Evolutionary conservation across 2,329 filamentous ascomycete genomes (phyloP).

Genomic region (Fusarium transvaalense): DNA sequence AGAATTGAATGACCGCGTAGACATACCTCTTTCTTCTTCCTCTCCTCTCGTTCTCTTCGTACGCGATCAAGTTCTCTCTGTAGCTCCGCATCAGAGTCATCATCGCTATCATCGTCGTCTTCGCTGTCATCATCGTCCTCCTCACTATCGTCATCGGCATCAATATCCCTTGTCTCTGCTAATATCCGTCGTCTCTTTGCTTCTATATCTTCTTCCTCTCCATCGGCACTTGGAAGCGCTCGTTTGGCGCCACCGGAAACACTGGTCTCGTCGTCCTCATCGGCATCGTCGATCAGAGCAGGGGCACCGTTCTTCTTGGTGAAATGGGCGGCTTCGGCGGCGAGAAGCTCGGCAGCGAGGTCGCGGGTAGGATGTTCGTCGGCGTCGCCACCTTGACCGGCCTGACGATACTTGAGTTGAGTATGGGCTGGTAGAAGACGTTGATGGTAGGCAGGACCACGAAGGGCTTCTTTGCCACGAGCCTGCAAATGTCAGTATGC

Average conservation of each 20-base stretch:
- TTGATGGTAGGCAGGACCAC: slow-evolving; percentile 95
- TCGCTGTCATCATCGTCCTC: slow-evolving; percentile 69
- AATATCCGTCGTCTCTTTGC: slow-evolving; percentile 88
- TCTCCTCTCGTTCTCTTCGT: slow-evolving; percentile 74
- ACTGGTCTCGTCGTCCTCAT: slow-evolving; percentile 60
- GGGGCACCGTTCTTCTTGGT: slow-evolving; percentile 78
- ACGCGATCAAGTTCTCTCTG: slow-evolving; percentile 96
- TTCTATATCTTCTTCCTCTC: slow-evolving; percentile 72
- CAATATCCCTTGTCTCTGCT: slow-evolving; percentile 88
- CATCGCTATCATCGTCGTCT: slow-evolving; percentile 65
- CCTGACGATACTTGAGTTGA: slow-evolving; percentile 85
- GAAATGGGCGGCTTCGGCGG: slow-evolving; percentile 88
- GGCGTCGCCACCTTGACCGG: slow-evolving; percentile 89
- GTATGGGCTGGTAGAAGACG: slow-evolving; percentile 94
- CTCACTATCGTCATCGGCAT: slow-evolving; percentile 76
- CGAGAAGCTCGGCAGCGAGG: slow-evolving; percentile 88
- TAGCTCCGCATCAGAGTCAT: slow-evolving; percentile 77
- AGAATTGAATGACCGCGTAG: not conserved
- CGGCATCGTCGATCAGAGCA: slow-evolving; percentile 61
- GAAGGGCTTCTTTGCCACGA: slow-evolving; percentile 92
- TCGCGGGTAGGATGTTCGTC: slow-evolving; percentile 78
- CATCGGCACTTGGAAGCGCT: slow-evolving; percentile 53
- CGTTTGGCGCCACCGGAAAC: slow-evolving; percentile 69
- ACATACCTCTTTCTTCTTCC: slow-evolving; percentile 55
- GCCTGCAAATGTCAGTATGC: slow-evolving; percentile 67